These are phyloP conservation scores for Candida sanyaensis DNA, from an alignment of 1,139 yeast genomes.

Conservation along the genomic window DNA sequence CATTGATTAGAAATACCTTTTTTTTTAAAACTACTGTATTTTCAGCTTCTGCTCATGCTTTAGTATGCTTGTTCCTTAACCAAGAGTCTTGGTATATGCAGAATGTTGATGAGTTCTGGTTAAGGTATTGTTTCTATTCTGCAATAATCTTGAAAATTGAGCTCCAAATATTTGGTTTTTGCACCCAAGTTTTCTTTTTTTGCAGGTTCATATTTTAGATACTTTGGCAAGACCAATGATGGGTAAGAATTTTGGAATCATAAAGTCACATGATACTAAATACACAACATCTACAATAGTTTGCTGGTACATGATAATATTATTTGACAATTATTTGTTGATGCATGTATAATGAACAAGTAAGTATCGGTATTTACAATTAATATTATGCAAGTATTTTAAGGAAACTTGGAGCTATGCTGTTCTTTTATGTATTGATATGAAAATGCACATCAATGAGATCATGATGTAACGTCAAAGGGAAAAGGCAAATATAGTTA, in stretches of 20 bases:
- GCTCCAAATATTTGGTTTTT: background rate
- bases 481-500: too few relatives aligned
- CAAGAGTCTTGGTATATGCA: too few relatives aligned
- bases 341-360: background rate
- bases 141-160: background rate
- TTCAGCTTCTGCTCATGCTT: background rate
- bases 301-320: too few relatives aligned
- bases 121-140: too few relatives aligned
- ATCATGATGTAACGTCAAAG: background rate
- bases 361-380: background rate
- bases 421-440: background rate
- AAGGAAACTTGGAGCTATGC: background rate
- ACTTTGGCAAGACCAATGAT: too few relatives aligned
- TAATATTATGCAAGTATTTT: background rate
- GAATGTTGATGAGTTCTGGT: too few relatives aligned
- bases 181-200: too few relatives aligned
- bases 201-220: too few relatives aligned
- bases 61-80: background rate
- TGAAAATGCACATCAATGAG: background rate
- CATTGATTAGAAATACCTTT: background rate
- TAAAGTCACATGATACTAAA: too few relatives aligned
- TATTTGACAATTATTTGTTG: too few relatives aligned
- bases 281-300: too few relatives aligned
- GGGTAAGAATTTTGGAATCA: too few relatives aligned
- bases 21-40: background rate